Conservation (phyloP, 2,329 filamentous ascomycete species). For the Diaporthe batatas region DNA sequence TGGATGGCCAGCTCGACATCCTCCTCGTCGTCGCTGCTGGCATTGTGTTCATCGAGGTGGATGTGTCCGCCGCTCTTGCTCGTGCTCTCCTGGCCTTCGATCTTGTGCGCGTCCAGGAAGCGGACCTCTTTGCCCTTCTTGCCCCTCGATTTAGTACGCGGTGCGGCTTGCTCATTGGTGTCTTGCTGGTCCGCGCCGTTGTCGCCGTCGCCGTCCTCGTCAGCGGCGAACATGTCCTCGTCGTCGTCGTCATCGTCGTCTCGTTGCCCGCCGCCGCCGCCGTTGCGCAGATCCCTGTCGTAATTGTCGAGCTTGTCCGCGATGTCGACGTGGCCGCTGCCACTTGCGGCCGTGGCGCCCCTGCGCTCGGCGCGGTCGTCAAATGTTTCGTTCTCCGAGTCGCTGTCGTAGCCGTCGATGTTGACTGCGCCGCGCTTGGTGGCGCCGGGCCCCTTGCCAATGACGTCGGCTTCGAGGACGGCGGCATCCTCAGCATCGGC, state of each 20-base stretch:
- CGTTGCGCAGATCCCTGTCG: conserved; percentile 57
- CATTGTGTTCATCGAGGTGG: conserved; percentile 63
- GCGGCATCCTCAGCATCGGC: conserved; percentile 64
- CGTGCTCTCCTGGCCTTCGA: conserved; percentile 81
- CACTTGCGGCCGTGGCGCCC: conserved; percentile 53
- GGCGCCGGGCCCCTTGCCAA: conserved; percentile 79
- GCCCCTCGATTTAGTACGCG: conserved; percentile 54
- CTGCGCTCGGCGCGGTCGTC: conserved; percentile 77
- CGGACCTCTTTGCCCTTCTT: conserved; percentile 75
- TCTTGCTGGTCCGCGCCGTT: conserved; percentile 45
- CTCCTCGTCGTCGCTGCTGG: conserved; percentile 73
- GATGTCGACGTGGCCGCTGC: conserved; percentile 59
- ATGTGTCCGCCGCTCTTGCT: conserved; percentile 83
- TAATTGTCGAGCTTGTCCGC: conserved; percentile 69
- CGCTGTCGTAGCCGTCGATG: conserved; percentile 95
- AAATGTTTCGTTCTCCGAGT: conserved; percentile 93
- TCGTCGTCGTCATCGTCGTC: conserved; percentile 64
- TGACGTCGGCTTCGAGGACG: conserved; percentile 91
- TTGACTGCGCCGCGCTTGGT: conserved; percentile 96
- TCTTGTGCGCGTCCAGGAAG: conserved; percentile 72
- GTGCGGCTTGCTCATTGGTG: conserved; percentile 40
- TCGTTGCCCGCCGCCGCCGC: too few relatives aligned
- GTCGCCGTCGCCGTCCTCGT: conserved; percentile 60
- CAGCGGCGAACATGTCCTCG: conserved; percentile 87
- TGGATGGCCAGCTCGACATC: conserved; percentile 81